phyloP scores from a whole-genome alignment of 192 early-diverging fungal genomes.

The Podila epicladia region DNA sequence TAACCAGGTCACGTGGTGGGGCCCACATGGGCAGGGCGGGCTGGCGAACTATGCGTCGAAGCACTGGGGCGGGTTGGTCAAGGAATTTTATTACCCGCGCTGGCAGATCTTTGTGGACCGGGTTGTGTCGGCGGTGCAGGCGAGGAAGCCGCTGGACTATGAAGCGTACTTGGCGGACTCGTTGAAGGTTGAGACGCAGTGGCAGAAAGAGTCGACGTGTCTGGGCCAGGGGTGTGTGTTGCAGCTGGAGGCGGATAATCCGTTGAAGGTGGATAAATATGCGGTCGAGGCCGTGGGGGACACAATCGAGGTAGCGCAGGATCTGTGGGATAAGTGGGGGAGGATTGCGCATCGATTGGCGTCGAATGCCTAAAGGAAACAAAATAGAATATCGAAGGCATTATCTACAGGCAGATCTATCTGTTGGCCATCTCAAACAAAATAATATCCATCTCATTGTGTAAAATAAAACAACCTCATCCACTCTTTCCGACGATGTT shows the following conservation, averaged over 20 bases:
- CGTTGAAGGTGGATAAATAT: neutral
- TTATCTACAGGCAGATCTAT: no score
- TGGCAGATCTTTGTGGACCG: conserved; percentile 38
- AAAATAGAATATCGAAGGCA: neutral
- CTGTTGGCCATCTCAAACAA: neutral
- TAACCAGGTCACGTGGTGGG: conserved; percentile 48
- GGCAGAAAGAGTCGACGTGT: conserved; percentile 18
- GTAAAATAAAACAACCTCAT: no score
- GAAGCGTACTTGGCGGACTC: conserved; percentile 13
- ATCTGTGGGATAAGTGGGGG: conserved; percentile 34
- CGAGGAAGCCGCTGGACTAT: conserved; percentile 6
- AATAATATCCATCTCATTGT: no score
- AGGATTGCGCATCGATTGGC: conserved; percentile 15
- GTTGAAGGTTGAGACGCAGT: conserved; percentile 6
- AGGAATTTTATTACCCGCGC: conserved; percentile 29
- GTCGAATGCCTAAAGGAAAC: neutral
- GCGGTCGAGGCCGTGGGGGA: conserved; percentile 22
- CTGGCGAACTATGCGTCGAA: conserved; percentile 38
- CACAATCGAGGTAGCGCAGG: conserved; percentile 22
- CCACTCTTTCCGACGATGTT: no score
- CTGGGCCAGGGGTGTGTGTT: conserved; percentile 1
- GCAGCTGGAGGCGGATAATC: neutral
- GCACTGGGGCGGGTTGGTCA: conserved; percentile 33
- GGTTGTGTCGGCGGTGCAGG: conserved; percentile 8
- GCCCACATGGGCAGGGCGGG: conserved; percentile 10